Percentiles rank a stretch among this genome's conserved stretches.
phyloP scores from a whole-genome alignment of 2,329 filamentous ascomycete species.

The Paecilomyces sp. region DNA sequence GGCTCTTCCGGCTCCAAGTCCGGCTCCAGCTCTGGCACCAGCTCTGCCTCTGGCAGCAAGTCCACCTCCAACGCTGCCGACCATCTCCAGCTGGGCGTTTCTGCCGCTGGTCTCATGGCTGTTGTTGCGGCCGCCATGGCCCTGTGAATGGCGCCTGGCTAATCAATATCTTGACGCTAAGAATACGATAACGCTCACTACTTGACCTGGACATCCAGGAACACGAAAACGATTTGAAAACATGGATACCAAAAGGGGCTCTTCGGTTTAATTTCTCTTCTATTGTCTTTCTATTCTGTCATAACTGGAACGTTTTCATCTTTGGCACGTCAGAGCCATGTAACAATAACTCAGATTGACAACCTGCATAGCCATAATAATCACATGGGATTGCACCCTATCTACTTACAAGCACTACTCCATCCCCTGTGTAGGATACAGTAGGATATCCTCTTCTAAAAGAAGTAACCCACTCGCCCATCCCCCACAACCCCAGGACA shows the following conservation, averaged over 20 bases:
- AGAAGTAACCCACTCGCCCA: not conserved
- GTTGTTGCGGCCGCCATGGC: constrained; percentile 29
- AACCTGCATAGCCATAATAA: not conserved
- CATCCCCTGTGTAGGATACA: not conserved
- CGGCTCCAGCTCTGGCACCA: constrained; percentile 4
- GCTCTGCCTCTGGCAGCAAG: constrained; percentile 1
- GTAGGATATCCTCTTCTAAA: not conserved
- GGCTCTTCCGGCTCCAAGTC: not conserved
- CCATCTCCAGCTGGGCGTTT: constrained; percentile 23
- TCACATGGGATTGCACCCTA: not conserved
- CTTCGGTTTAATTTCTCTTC: not conserved
- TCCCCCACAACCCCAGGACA: not conserved
- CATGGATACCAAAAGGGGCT: not conserved
- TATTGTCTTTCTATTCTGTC: not conserved
- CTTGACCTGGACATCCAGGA: not conserved
- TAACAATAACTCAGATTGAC: not conserved
- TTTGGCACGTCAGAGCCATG: not conserved
- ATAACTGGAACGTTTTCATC: not conserved
- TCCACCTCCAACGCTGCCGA: constrained; percentile 22
- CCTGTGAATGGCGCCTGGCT: constrained; percentile 18
- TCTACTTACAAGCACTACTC: not conserved
- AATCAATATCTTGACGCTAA: not conserved
- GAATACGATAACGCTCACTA: not conserved
- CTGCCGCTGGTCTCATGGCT: constrained; percentile 26
- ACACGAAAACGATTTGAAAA: not conserved